Conservation (phyloP, 176 grass and related monocot species). For the Oryza meyeriana region DNA sequence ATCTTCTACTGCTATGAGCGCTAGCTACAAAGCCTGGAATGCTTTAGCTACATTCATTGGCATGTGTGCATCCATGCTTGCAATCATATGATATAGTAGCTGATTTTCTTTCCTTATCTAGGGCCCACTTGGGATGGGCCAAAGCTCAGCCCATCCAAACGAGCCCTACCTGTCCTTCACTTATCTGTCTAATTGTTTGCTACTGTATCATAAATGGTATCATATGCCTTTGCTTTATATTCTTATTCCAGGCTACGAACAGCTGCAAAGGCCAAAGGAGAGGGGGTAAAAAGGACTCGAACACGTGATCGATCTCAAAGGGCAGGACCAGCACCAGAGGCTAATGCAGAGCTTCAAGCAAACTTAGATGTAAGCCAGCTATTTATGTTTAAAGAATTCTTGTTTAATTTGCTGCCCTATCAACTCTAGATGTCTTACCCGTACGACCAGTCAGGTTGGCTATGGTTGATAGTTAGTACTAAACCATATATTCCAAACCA, state of each 20-base stretch:
- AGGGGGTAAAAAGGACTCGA: constrained; percentile 31
- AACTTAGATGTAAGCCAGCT: constrained; percentile 50
- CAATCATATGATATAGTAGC: background rate
- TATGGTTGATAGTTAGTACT: background rate
- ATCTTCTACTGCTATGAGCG: background rate
- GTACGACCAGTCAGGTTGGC: background rate
- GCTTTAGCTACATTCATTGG: background rate
- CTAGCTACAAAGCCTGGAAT: background rate
- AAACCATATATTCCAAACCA: background rate
- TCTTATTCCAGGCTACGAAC: constrained; percentile 35
- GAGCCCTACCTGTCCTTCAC: background rate
- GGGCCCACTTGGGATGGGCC: background rate
- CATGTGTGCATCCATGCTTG: background rate
- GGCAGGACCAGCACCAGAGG: constrained; percentile 42
- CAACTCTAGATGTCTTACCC: background rate
- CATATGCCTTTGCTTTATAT: background rate
- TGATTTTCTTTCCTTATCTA: background rate
- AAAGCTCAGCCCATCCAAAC: background rate
- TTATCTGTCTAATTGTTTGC: constrained; percentile 18
- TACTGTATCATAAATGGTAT: background rate
- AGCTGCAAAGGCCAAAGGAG: constrained; percentile 44
- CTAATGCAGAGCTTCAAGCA: constrained; percentile 51
- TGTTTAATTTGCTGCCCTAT: background rate
- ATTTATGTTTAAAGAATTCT: background rate
- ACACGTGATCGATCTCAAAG: constrained; percentile 34